Evolutionary conservation across 495 filamentous ascomycete genomes (phyloP), one percentile per base, ranked within the genome.

Genomic region (Trichoderma parareesei): DNA sequence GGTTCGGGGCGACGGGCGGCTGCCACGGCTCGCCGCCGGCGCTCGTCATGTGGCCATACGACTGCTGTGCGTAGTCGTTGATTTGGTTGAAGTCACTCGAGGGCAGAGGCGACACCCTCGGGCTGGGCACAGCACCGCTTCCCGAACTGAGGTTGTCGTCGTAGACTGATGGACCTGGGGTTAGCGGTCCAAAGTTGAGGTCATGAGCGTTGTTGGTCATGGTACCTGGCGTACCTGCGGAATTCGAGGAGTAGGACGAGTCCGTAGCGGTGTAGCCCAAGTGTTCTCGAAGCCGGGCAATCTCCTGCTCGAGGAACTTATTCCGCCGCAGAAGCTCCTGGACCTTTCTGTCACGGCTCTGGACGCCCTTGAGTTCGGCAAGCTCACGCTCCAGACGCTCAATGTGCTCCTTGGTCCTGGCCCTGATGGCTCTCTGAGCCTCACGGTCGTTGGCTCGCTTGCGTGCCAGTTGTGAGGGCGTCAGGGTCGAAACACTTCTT

Each of bases 391-490:
- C 89, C 27, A 96, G 79, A 27, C 75, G 79, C 63, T 92, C 90
- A 67, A 95, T 94, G 69, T 92, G 88, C 64, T 85, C 80, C 69
- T 91, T 93, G 11, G 88, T 95, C 65, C 92, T 82, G 69, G 90
- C 87, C 16, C 92, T 82, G 65, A 95, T 96, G 18, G 90, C 90
- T 61, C 90, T 84, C 73, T 96, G 92, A 18, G 92, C 92, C 75
- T 93, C 90, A 48, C 92, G 84, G 72, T 96, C 92, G 74, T 95
- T 95, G 70, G 90, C 90, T 64, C 92, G 83, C 75, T 96, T 96
- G 71, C 88, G 84, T 7, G 83, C 87, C 60, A 90, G 78, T 71
- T 91, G 88, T 35, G 86, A 82, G n/a, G 85, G 84, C 13, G 86
- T 89, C 66, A 91, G 82, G 65, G 87, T 90, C 62, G 87, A 85